Percentiles rank a stretch among this genome's conserved stretches.
Evolutionary conservation across 306 rosid species (phyloP).

Genomic region (Cucurbita argyrosperma): DNA sequence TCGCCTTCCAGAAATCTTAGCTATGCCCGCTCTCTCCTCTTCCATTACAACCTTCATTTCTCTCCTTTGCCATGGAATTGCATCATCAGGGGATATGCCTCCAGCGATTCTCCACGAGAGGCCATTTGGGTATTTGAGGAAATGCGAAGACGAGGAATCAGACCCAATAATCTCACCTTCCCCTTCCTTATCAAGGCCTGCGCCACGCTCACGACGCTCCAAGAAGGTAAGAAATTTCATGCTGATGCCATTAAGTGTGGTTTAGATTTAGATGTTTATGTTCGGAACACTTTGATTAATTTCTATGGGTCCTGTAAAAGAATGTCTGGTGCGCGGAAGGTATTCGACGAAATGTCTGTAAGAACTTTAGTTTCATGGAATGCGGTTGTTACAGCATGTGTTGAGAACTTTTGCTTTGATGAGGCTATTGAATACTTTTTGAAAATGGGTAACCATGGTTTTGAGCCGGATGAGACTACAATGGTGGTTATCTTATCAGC

Average conservation of each 20-base stretch:
- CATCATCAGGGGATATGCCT: slow-evolving; percentile 56
- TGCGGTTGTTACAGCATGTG: slow-evolving; percentile 51
- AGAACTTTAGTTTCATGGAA: slow-evolving; percentile 81
- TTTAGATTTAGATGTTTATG: slow-evolving; percentile 54
- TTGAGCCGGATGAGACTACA: slow-evolving; percentile 68
- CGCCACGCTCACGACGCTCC: slow-evolving; percentile 19
- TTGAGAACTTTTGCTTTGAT: slow-evolving; percentile 37
- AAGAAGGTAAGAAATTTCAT: slow-evolving; percentile 56
- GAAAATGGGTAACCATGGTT: slow-evolving; percentile 47
- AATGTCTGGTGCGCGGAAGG: slow-evolving; percentile 22
- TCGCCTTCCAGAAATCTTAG: slow-evolving; percentile 34
- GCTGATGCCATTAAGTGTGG: slow-evolving; percentile 45
- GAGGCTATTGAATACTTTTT: slow-evolving; percentile 43
- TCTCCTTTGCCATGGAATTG: slow-evolving; percentile 53
- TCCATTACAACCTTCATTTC: slow-evolving; percentile 12
- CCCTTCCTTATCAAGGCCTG: slow-evolving; percentile 70
- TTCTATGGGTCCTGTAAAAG: slow-evolving; percentile 62
- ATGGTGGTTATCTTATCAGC: slow-evolving; percentile 63
- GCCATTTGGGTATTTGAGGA: slow-evolving; percentile 37
- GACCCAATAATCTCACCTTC: slow-evolving; percentile 52
- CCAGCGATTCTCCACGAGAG: slow-evolving; percentile 29
- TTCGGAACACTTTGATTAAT: slow-evolving; percentile 45
- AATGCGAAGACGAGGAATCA: slow-evolving; percentile 37
- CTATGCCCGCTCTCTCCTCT: slow-evolving; percentile 39
- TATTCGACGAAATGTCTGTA: slow-evolving; percentile 61